A percentile compares a stretch with the other conserved stretches of the same genome.
Evolutionary conservation across 305 asterid genomes (phyloP).

Genomic region (Solanum hybrid): DNA sequence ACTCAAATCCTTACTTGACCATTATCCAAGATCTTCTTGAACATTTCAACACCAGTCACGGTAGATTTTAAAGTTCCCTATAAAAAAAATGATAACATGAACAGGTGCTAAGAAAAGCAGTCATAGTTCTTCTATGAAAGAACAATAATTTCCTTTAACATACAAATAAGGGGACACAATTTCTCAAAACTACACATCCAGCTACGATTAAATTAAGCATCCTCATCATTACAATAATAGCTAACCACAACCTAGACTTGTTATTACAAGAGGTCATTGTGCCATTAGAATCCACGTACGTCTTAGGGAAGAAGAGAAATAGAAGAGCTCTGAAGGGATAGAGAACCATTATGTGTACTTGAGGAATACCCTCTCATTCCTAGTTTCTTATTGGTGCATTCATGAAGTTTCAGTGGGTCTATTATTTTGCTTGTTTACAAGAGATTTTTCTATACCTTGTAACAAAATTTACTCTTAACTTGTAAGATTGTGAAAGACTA

Average conservation of each 20-base stretch:
- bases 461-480: neutral
- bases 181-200: neutral
- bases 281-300: neutral
- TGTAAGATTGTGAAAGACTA: neutral
- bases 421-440: neutral
- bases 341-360: neutral
- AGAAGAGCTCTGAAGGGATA: neutral
- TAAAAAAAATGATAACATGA: conserved; percentile 7
- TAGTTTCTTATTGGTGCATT: neutral
- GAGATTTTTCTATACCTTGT: neutral
- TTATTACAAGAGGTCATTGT: neutral
- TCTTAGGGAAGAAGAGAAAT: neutral
- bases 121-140: neutral
- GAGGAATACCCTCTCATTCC: neutral
- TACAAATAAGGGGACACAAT: neutral
- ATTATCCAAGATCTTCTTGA: conserved; percentile 83
- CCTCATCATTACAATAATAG: neutral
- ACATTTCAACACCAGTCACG: conserved; percentile 98
- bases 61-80: conserved; percentile 76
- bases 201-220: neutral
- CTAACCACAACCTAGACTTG: neutral
- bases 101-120: conserved; percentile 1
- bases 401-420: neutral
- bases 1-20: conserved; percentile 57
- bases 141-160: neutral